These are phyloP conservation scores for Sugiyamaella novakii DNA, from an alignment of 1,139 yeast genomes.

Conservation along the genomic window DNA sequence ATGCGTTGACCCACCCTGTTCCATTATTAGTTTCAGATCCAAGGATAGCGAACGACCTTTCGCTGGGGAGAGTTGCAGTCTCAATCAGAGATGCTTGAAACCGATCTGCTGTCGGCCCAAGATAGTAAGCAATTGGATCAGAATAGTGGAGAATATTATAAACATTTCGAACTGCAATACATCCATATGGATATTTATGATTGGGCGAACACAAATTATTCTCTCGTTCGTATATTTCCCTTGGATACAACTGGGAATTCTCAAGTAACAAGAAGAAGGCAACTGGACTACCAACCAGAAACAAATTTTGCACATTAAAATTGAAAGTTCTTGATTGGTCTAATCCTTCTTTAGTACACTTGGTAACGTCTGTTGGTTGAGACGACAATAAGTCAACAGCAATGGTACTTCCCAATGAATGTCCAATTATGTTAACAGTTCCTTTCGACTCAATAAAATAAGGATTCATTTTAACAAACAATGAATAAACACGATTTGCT, in stretches of 20 bases:
- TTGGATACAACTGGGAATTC: conserved; percentile 34
- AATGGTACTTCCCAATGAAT: conserved; percentile 87
- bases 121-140: conserved; percentile 46
- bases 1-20: conserved; percentile 29
- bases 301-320: conserved; percentile 74
- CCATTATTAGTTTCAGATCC: conserved; percentile 22
- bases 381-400: conserved; percentile 71
- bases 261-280: conserved; percentile 62
- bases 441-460: conserved; percentile 58
- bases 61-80: conserved; percentile 36
- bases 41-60: conserved; percentile 23
- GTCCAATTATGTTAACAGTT: conserved; percentile 80
- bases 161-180: conserved; percentile 44
- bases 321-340: conserved; percentile 2
- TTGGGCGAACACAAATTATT: conserved; percentile 4
- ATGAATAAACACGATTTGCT: conserved; percentile 66
- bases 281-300: conserved; percentile 86
- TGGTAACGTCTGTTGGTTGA: conserved; percentile 50
- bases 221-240: conserved; percentile 28
- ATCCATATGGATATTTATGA: conserved; percentile 40
- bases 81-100: conserved; percentile 35
- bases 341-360: conserved; percentile 15
- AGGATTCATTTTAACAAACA: conserved; percentile 67
- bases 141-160: conserved; percentile 46
- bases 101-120: conserved; percentile 45